Conservation (phyloP, 1,139 yeast genomes). For the Dujonia santamariae region DNA sequence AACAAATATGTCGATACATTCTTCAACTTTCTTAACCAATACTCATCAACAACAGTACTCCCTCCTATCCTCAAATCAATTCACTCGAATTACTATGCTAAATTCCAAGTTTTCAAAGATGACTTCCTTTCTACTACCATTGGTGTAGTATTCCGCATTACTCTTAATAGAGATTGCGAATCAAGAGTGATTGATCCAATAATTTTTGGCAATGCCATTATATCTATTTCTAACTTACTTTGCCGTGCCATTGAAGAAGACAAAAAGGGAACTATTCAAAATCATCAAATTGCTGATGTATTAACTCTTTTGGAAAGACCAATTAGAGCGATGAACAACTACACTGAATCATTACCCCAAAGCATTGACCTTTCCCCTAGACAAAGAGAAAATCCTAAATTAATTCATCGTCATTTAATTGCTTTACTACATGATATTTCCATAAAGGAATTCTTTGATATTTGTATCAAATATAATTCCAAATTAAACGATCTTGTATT, state of each 20-base stretch:
- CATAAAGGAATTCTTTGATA: slow-evolving; percentile 59
- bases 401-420: slow-evolving; percentile 34
- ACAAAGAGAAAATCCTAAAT: slow-evolving; percentile 18
- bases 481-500: slow-evolving; percentile 61
- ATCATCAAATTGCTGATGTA: slow-evolving; percentile 53
- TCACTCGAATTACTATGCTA: too few species aligned
- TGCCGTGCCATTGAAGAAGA: slow-evolving; percentile 66
- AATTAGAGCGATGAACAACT: slow-evolving; percentile 40
- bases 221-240: slow-evolving; percentile 55
- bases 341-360: slow-evolving; percentile 38
- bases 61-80: slow-evolving; percentile 1
- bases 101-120: slow-evolving; percentile 7
- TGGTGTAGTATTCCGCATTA: slow-evolving; percentile 47
- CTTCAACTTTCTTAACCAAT: neutral
- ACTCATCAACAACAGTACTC: neutral
- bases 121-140: slow-evolving; percentile 20
- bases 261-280: slow-evolving; percentile 49
- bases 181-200: slow-evolving; percentile 57
- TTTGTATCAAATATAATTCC: slow-evolving; percentile 60
- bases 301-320: slow-evolving; percentile 59
- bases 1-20: neutral
- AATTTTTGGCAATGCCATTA: slow-evolving; percentile 61
- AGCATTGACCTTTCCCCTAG: slow-evolving; percentile 42
- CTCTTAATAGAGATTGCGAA: slow-evolving; percentile 55
- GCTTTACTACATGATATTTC: slow-evolving; percentile 60